These are phyloP conservation scores for Kuraishia piskuri DNA, from an alignment of 805 yeast genomes.

Conservation along the genomic window DNA sequence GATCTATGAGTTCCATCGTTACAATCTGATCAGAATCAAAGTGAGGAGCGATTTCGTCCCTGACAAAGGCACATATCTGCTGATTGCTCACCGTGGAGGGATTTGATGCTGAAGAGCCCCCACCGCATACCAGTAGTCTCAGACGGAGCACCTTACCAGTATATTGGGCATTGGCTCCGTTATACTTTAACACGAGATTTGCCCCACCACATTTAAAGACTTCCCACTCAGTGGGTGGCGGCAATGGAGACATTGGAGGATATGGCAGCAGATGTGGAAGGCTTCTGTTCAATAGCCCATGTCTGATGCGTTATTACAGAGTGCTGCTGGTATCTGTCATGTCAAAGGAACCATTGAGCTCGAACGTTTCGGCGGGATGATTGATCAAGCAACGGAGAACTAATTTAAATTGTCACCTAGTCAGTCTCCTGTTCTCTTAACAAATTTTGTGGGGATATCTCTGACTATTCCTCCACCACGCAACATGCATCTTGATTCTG, in stretches of 20 bases:
- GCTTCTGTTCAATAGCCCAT: background rate
- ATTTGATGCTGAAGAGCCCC: constrained; percentile 27
- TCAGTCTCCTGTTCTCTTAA: too few relatives aligned
- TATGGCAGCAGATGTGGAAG: background rate
- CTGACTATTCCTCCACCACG: too few relatives aligned
- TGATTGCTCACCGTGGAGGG: constrained; percentile 11
- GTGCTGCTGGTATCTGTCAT: too few relatives aligned
- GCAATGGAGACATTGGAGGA: background rate
- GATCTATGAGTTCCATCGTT: constrained; percentile 8
- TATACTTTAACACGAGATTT: constrained; percentile 34
- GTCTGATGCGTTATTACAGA: too few relatives aligned
- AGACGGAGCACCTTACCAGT: constrained; percentile 29
- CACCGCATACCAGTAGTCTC: constrained; percentile 23
- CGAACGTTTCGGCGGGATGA: too few relatives aligned
- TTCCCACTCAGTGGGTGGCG: constrained; percentile 24
- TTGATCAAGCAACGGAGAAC: too few relatives aligned
- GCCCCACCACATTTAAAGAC: constrained; percentile 40
- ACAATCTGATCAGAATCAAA: constrained; percentile 9
- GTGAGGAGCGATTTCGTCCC: constrained; percentile 7
- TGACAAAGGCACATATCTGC: constrained; percentile 32
- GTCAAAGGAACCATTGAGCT: too few relatives aligned
- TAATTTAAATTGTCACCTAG: too few relatives aligned
- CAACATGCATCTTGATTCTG: too few relatives aligned
- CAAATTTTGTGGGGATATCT: too few relatives aligned
- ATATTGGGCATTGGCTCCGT: constrained; percentile 25